phyloP scores from a whole-genome alignment of 352 stramenopile species.

The Pythium coloratum region DNA sequence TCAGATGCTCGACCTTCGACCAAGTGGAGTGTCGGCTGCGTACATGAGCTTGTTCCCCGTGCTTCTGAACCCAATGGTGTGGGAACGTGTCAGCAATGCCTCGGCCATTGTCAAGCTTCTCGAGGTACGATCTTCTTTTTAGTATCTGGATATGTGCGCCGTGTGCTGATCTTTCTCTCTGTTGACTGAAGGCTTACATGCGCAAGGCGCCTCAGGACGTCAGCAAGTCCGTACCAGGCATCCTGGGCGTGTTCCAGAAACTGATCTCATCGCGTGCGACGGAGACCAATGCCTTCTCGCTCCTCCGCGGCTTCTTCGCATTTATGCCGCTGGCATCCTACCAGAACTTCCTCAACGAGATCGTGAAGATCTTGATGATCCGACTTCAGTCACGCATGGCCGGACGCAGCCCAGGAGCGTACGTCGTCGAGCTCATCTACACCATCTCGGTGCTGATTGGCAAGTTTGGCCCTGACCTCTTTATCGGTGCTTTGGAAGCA shows the following conservation, averaged over 20 bases:
- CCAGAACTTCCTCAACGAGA: slow-evolving; percentile 83
- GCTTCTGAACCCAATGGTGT: slow-evolving; percentile 93
- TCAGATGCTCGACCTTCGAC: slow-evolving; percentile 96
- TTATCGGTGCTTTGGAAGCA: slow-evolving; percentile 81
- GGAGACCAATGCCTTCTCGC: slow-evolving; percentile 92
- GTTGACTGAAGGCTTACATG: slow-evolving; percentile 88
- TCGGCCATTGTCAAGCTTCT: slow-evolving; percentile 96
- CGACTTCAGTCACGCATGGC: slow-evolving; percentile 92
- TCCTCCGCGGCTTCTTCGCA: slow-evolving; percentile 90
- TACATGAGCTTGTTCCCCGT: slow-evolving; percentile 96
- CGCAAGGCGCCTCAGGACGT: slow-evolving; percentile 91
- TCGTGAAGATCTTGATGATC: slow-evolving; percentile 95
- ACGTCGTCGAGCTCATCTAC: slow-evolving; percentile 90
- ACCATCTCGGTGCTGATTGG: slow-evolving; percentile 88
- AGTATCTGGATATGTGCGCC: not conserved
- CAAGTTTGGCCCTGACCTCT: slow-evolving; percentile 80
- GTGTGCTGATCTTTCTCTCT: slow-evolving; percentile 3
- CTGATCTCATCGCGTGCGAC: slow-evolving; percentile 93
- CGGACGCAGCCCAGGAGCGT: slow-evolving; percentile 76
- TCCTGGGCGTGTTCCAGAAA: slow-evolving; percentile 99
- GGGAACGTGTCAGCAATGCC: slow-evolving; percentile 97
- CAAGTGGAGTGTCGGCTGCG: slow-evolving; percentile 82
- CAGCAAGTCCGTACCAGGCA: slow-evolving; percentile 69
- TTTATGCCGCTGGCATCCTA: slow-evolving; percentile 82
- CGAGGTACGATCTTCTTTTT: slow-evolving; percentile 48